These are phyloP conservation scores for Kodamaea hsintzibuensis DNA, from an alignment of 805 yeast genomes.

Conservation along the genomic window DNA sequence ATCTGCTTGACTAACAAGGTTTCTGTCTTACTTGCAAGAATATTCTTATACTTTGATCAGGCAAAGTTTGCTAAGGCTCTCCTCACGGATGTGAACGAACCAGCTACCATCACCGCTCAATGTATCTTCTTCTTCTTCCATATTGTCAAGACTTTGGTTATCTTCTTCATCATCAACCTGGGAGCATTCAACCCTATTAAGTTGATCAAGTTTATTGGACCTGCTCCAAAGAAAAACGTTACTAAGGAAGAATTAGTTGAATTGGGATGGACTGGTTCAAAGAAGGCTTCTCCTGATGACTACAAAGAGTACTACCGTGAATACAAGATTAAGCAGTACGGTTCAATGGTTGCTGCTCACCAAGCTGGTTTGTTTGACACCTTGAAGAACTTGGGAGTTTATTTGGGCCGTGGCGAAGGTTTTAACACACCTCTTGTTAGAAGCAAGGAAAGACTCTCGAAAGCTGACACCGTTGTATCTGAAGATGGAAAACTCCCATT, in stretches of 20 bases:
- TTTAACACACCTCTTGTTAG: constrained; percentile 54
- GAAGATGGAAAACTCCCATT: constrained; percentile 48
- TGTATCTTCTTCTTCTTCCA: constrained; percentile 73
- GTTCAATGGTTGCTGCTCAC: constrained; percentile 77
- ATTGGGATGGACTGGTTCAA: constrained; percentile 96
- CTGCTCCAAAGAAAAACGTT: constrained; percentile 30
- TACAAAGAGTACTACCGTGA: constrained; percentile 72
- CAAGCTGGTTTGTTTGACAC: constrained; percentile 65
- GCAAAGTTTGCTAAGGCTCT: constrained; percentile 47
- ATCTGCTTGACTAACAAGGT: constrained; percentile 69
- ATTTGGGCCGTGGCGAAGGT: constrained; percentile 80
- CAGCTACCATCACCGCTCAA: constrained; percentile 51
- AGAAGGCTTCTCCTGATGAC: constrained; percentile 66
- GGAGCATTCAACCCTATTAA: constrained; percentile 79
- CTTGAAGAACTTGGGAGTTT: constrained; percentile 59
- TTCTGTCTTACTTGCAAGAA: constrained; percentile 21
- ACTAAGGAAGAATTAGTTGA: constrained; percentile 56
- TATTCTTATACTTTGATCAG: constrained; percentile 37
- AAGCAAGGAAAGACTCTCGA: constrained; percentile 25
- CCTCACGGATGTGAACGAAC: constrained; percentile 47
- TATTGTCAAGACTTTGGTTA: constrained; percentile 53
- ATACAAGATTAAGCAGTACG: constrained; percentile 60
- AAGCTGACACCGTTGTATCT: constrained; percentile 28
- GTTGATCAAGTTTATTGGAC: constrained; percentile 31
- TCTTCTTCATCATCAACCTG: constrained; percentile 58